Evolutionary conservation across 148 eudicot species (phyloP), one percentile per base, ranked within the genome.

Genomic region (Persicaria tinctoria): DNA sequence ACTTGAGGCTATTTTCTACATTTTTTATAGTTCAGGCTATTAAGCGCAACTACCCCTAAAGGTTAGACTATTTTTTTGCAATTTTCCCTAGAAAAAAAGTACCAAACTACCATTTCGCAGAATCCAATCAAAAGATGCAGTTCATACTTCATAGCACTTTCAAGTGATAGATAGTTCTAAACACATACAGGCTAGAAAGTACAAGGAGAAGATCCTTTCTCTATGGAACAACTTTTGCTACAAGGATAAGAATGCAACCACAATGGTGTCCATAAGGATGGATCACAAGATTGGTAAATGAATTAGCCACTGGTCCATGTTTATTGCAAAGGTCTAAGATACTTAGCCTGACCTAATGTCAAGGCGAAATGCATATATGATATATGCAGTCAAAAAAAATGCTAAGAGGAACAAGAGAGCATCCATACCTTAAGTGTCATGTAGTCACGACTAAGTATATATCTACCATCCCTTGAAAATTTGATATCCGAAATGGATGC

Each of bases 401-500:
- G 20, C 59, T 54, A 50, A 50, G 8, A 50, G 11, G 7, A 50
- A 50, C 51, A 50, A 12, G 11, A 50, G 55, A 75, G 23, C 46
- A 63, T 53, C 44, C 82, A 64, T 51, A 88, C 92, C 91, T 88
- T 90, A 74, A 90, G 89, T 38, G 91, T 86, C 91, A 90, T 90
- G 83, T 87, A 89, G 75, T 87, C 93, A 73, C 93, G 91, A 73
- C 91, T 89, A 56, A 89, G 87, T 80, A 88, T 80, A 74, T 85
- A 79, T 83, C 91, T 85, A 54, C 95, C 90, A 80, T 88, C 90
- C 77, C 83, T 88, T 51, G 86, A 85, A 86, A 88, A 88, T 80
- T 90, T 90, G 55, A 90, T 82, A 81, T 90, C 91, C 55, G 91
- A 88, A 75, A 88, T 86, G 46, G 95, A 90, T 41, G 91, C 89